Evolutionary conservation across 768 basidiomycete species (phyloP).

Genomic region (Imleria badia): DNA sequence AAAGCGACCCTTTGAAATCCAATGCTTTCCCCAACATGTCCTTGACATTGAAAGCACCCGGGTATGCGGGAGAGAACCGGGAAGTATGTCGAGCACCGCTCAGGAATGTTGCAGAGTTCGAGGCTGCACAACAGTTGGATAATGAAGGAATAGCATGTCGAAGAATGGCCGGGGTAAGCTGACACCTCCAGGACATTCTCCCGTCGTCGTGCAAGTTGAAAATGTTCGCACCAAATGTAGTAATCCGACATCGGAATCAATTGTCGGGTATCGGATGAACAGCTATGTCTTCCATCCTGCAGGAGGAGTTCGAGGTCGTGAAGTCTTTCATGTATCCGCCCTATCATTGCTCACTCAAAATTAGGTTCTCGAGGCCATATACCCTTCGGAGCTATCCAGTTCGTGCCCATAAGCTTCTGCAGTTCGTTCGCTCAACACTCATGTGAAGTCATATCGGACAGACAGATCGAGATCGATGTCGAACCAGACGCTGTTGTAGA

Average conservation of each 20-base stretch:
- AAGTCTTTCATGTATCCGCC: slow-evolving; percentile 8
- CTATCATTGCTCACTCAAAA: slow-evolving; percentile 11
- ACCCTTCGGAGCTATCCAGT: slow-evolving; percentile 92
- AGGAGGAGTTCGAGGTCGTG: slow-evolving; percentile 88
- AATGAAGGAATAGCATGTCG: slow-evolving; percentile 7
- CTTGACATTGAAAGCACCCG: slow-evolving; percentile 4
- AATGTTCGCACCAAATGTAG: slow-evolving; percentile 15
- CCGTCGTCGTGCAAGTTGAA: slow-evolving; percentile 2
- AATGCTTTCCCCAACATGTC: slow-evolving; percentile 17
- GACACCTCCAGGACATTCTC: slow-evolving; percentile 24
- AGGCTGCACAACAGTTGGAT: neutral
- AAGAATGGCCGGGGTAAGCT: slow-evolving; percentile 10
- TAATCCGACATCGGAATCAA: slow-evolving; percentile 17
- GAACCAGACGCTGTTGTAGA: slow-evolving; percentile 81
- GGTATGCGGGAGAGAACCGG: neutral
- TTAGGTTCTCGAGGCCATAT: slow-evolving; percentile 93
- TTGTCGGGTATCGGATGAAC: slow-evolving; percentile 29
- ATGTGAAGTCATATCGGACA: slow-evolving; percentile 80
- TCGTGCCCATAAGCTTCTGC: slow-evolving; percentile 44
- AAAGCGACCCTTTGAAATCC: slow-evolving; percentile 9
- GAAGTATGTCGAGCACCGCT: slow-evolving; percentile 11
- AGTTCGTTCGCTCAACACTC: slow-evolving; percentile 45
- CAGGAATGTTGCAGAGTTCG: neutral
- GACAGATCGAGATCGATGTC: slow-evolving; percentile 76
- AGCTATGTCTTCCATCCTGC: slow-evolving; percentile 59